These are phyloP conservation scores for Incumbomyces lentus DNA, from an alignment of 2,329 filamentous ascomycete species.

Conservation along the genomic window DNA sequence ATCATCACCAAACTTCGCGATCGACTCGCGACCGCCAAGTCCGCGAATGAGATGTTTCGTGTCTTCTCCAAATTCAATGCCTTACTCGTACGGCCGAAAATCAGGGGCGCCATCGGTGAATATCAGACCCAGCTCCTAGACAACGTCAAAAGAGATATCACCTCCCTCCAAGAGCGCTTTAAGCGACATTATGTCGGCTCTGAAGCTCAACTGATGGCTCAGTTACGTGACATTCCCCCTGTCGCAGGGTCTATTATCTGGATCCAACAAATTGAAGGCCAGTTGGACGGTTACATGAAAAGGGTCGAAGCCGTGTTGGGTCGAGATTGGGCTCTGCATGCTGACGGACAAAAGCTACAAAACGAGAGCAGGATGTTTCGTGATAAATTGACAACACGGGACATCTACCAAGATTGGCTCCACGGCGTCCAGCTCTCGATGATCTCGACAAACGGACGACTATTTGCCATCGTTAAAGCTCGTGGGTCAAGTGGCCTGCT, in stretches of 20 bases:
- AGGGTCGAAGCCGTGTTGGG: conserved; percentile 98
- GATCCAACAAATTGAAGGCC: conserved; percentile 92
- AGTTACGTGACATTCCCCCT: conserved; percentile 86
- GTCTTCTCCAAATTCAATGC: conserved; percentile 99
- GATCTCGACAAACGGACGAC: conserved; percentile 79
- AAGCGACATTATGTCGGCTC: conserved; percentile 98
- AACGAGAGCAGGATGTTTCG: conserved; percentile 87
- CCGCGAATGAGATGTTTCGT: conserved; percentile 98
- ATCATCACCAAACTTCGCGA: conserved; percentile 93
- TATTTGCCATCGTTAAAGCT: conserved; percentile 83
- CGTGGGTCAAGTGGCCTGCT: conserved; percentile 81
- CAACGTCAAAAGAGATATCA: conserved; percentile 94
- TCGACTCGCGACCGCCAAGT: conserved; percentile 87
- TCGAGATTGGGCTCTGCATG: conserved; percentile 85
- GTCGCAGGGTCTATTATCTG: conserved; percentile 96
- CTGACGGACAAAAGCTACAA: conserved; percentile 88
- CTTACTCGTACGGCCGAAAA: conserved; percentile 96
- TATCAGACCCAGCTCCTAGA: conserved; percentile 98
- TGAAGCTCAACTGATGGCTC: conserved; percentile 95
- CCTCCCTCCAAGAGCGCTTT: conserved; percentile 86
- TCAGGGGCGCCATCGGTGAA: conserved; percentile 91
- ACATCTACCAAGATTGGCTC: conserved; percentile 93
- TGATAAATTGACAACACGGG: conserved; percentile 86
- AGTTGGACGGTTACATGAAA: conserved; percentile 93
- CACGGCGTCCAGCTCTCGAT: conserved; percentile 80